Conservation (phyloP, 768 basidiomycete genomes). For the Lactifluus subvellereus region DNA sequence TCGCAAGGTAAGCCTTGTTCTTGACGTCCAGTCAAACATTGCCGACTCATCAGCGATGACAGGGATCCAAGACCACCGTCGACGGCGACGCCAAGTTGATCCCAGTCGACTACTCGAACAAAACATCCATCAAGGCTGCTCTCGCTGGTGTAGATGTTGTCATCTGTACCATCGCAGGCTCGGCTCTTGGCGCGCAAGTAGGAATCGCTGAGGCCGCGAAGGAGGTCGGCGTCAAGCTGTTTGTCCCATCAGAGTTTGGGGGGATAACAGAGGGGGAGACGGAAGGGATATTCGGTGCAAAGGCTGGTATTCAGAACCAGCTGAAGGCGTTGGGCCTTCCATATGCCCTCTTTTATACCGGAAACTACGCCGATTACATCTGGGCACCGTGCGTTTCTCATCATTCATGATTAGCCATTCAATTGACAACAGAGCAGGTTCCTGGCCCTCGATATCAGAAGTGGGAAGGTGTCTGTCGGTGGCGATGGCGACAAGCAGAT, state of each 20-base stretch:
- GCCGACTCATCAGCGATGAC: neutral
- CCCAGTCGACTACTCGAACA: conserved; percentile 18
- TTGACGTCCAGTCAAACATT: neutral
- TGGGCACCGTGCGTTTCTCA: conserved; percentile 9
- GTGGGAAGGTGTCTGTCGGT: conserved; percentile 20
- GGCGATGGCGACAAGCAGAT: conserved; percentile 18
- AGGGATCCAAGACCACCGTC: conserved; percentile 9
- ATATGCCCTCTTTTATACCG: conserved; percentile 22
- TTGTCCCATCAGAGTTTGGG: conserved; percentile 32
- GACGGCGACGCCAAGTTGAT: conserved; percentile 7
- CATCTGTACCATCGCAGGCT: conserved; percentile 16
- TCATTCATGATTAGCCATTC: neutral
- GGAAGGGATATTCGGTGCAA: conserved; percentile 10
- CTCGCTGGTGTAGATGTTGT: conserved; percentile 16
- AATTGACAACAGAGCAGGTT: neutral
- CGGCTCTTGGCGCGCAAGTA: conserved; percentile 18
- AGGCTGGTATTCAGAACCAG: neutral
- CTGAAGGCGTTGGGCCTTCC: conserved; percentile 17
- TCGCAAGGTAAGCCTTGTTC: conserved; percentile 1
- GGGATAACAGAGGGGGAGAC: conserved; percentile 16
- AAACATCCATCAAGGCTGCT: conserved; percentile 9
- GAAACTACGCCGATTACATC: conserved; percentile 15
- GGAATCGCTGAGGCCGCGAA: conserved; percentile 25
- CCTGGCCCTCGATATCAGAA: conserved; percentile 14
- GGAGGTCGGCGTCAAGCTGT: conserved; percentile 29